Conservation (phyloP, 192 early-diverging fungal genomes). For the Piromyces finnis region DNA sequence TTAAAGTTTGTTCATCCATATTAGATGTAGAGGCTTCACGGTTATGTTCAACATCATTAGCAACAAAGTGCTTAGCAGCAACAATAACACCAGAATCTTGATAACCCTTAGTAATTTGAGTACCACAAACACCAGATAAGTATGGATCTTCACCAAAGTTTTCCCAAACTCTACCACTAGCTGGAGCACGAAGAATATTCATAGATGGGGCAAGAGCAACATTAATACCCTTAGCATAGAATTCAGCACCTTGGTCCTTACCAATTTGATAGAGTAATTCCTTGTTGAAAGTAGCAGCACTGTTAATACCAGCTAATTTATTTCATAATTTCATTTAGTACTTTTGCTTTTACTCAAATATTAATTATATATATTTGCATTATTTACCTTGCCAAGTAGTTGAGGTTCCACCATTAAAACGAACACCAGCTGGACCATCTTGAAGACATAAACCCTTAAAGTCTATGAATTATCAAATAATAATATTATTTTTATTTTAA, state of each 20-base stretch:
- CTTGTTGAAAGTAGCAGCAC: slow-evolving; percentile 38
- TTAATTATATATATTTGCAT: too few relatives aligned
- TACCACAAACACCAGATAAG: slow-evolving; percentile 10
- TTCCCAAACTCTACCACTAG: background rate
- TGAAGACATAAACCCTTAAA: background rate
- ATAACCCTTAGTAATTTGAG: slow-evolving; percentile 15
- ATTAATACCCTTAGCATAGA: slow-evolving; percentile 30
- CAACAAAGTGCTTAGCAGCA: slow-evolving; percentile 27
- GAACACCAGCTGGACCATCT: background rate
- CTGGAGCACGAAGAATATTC: slow-evolving; percentile 19
- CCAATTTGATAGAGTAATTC: slow-evolving; percentile 20
- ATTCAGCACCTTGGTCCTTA: slow-evolving; percentile 26
- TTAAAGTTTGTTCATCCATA: slow-evolving; percentile 31
- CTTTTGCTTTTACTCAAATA: too few relatives aligned
- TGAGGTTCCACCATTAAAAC: background rate
- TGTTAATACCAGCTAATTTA: slow-evolving; percentile 17
- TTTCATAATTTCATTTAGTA: too few relatives aligned
- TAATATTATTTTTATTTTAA: background rate
- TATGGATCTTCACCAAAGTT: slow-evolving; percentile 26
- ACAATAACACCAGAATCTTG: slow-evolving; percentile 29
- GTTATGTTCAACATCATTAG: slow-evolving; percentile 26
- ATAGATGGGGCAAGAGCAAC: slow-evolving; percentile 24
- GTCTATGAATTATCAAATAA: too few relatives aligned
- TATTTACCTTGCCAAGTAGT: background rate
- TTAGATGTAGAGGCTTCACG: slow-evolving; percentile 12